Conservation (phyloP, 2,329 filamentous ascomycete species). For the Sporothrix dimorphospora region DNA sequence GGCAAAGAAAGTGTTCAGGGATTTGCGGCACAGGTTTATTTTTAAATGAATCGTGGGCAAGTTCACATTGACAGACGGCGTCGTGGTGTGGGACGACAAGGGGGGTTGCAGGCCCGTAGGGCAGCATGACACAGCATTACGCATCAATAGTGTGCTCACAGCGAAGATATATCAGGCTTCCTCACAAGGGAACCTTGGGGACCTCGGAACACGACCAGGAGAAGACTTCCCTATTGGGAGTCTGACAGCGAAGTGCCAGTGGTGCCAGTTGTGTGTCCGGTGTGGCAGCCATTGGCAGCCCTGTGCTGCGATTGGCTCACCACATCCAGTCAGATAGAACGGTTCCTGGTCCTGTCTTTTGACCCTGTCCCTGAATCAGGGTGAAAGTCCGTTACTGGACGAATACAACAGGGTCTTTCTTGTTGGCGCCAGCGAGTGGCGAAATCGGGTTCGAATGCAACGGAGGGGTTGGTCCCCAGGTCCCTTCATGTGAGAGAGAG, state of each 20-base stretch:
- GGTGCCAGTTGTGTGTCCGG: neutral
- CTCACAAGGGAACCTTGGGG: conserved; percentile 11
- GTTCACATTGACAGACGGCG: neutral
- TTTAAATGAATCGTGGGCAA: neutral
- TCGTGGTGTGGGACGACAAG: neutral
- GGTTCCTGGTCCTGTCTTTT: neutral
- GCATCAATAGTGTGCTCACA: neutral
- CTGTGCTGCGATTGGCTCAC: conserved; percentile 3
- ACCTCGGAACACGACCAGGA: neutral
- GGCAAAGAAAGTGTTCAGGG: neutral
- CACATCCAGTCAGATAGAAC: neutral
- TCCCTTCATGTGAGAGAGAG: neutral
- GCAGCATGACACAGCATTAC: conserved; percentile 18
- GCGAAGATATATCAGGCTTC: neutral
- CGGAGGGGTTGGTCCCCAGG: neutral
- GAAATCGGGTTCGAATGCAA: neutral
- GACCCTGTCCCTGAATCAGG: conserved; percentile 5
- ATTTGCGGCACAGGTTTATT: neutral
- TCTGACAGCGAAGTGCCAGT: neutral
- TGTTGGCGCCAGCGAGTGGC: conserved; percentile 15
- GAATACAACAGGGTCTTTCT: neutral
- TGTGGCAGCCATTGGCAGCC: conserved; percentile 10
- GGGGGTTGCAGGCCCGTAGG: neutral
- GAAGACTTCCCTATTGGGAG: neutral
- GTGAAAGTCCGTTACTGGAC: too few relatives aligned